These are phyloP conservation scores for Hyphopichia wangnamkhiaoensis DNA, from an alignment of 1,139 yeast genomes.

Conservation along the genomic window DNA sequence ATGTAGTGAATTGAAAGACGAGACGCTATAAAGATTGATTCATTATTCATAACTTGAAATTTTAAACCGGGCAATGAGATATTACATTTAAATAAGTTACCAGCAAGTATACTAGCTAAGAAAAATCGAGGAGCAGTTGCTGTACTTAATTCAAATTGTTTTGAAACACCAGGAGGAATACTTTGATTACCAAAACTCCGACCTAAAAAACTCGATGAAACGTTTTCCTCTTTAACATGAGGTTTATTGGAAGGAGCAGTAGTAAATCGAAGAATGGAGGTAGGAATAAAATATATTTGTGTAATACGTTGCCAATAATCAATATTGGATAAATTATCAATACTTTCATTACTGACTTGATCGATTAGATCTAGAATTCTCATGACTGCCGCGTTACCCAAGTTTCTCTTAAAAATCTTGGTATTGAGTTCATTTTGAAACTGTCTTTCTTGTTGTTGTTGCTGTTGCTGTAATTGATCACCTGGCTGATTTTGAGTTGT, in stretches of 20 bases:
- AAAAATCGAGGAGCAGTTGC: conserved; percentile 70
- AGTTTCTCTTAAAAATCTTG: conserved; percentile 38
- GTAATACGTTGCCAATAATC: conserved; percentile 44
- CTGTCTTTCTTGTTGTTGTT: conserved; percentile 18
- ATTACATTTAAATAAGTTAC: conserved; percentile 54
- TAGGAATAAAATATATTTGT: conserved; percentile 36
- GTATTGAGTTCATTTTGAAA: conserved; percentile 37
- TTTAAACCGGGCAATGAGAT: conserved; percentile 63
- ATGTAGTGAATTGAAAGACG: conserved; percentile 54
- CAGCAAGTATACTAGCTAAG: conserved; percentile 52
- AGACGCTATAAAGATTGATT: conserved; percentile 63
- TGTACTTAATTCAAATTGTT: conserved; percentile 62
- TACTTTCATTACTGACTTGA: conserved; percentile 35
- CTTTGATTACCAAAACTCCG: not conserved
- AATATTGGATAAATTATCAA: conserved; percentile 27
- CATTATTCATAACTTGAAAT: conserved; percentile 67
- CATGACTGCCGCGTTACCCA: conserved; percentile 49
- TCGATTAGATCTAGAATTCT: conserved; percentile 41
- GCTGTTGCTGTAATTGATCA: conserved; percentile 6
- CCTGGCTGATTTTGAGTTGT: no score
- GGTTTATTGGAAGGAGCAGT: conserved; percentile 15
- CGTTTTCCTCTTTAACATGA: not conserved
- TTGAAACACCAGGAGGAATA: not conserved
- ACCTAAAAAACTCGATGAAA: not conserved
- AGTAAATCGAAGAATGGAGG: conserved; percentile 30